Percentiles rank a stretch among this genome's conserved stretches.
These are phyloP conservation scores for Coemansia sp. DNA, from an alignment of 192 early-diverging fungal species.

Conservation along the genomic window DNA sequence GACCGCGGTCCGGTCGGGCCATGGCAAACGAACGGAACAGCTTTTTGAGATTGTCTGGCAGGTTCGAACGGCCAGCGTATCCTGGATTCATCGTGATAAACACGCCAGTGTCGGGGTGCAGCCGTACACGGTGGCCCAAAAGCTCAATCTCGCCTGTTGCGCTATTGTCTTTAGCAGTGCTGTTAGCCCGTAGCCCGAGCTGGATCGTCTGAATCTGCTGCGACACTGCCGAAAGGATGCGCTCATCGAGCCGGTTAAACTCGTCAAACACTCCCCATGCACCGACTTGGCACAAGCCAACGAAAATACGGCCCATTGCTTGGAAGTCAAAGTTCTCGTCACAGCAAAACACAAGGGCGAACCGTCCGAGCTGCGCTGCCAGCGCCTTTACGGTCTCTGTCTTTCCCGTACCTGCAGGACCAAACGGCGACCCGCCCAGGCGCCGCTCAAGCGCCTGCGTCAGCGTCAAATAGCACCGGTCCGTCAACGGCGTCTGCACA, in stretches of 20 bases:
- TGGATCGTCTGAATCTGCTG: constrained; percentile 99
- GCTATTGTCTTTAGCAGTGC: not conserved
- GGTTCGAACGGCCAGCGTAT: constrained; percentile 96
- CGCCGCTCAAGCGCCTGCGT: constrained; percentile 93
- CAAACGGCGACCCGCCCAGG: constrained; percentile 97
- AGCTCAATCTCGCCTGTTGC: constrained; percentile 83
- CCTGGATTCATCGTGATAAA: constrained; percentile 99
- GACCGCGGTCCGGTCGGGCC: constrained; percentile 96
- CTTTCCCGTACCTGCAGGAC: constrained; percentile 98
- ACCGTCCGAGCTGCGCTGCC: constrained; percentile 91
- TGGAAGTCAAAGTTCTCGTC: constrained; percentile 99
- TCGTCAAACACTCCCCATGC: constrained; percentile 99
- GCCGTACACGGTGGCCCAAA: constrained; percentile 80
- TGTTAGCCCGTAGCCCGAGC: constrained; percentile 71
- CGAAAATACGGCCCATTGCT: constrained; percentile 99
- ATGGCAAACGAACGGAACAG: constrained; percentile 98
- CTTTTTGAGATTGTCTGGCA: constrained; percentile 99
- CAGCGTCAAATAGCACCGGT: constrained; percentile 97
- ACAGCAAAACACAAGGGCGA: constrained; percentile 99
- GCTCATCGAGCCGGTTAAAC: constrained; percentile 98
- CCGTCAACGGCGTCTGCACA: constrained; percentile 98
- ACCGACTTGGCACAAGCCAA: constrained; percentile 97
- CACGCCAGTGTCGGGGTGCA: constrained; percentile 91
- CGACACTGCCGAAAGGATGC: constrained; percentile 97
- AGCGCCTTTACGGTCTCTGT: constrained; percentile 99